These are phyloP conservation scores for Elaeis guineensis DNA, from an alignment of 176 grass and related monocot genomes.

Conservation along the genomic window DNA sequence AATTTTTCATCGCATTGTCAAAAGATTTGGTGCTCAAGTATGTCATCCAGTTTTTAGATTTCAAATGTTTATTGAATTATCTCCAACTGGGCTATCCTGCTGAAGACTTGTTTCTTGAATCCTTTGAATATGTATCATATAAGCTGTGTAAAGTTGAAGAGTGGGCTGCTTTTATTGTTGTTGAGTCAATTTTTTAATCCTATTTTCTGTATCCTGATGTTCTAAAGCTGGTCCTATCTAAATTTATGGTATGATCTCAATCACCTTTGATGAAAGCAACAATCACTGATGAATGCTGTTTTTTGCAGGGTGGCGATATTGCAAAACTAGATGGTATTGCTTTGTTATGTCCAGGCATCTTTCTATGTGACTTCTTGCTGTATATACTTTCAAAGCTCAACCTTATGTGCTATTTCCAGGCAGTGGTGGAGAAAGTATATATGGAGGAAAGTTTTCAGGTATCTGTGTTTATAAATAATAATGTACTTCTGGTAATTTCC, in stretches of 20 bases:
- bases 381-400: conserved; percentile 61
- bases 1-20: conserved; percentile 51
- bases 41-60: neutral
- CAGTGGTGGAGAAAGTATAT: conserved; percentile 73
- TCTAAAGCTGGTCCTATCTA: too few species aligned
- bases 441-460: conserved; percentile 82
- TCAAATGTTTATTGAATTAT: too few species aligned
- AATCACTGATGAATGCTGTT: conserved; percentile 11
- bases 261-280: too few species aligned
- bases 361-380: conserved; percentile 73
- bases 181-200: too few species aligned
- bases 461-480: neutral
- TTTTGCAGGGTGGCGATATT: conserved; percentile 68
- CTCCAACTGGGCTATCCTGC: too few species aligned
- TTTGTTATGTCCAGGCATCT: conserved; percentile 65
- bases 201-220: too few species aligned
- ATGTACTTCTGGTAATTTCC: neutral
- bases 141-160: too few species aligned
- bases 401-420: conserved; percentile 75
- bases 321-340: conserved; percentile 81
- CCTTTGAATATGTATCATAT: too few species aligned
- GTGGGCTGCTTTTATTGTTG: too few species aligned
- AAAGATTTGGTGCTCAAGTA: conserved; percentile 73
- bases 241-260: too few species aligned
- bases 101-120: too few species aligned